phyloP scores from a whole-genome alignment of 2,329 filamentous ascomycete species.

The Rachicladosporium sp. region DNA sequence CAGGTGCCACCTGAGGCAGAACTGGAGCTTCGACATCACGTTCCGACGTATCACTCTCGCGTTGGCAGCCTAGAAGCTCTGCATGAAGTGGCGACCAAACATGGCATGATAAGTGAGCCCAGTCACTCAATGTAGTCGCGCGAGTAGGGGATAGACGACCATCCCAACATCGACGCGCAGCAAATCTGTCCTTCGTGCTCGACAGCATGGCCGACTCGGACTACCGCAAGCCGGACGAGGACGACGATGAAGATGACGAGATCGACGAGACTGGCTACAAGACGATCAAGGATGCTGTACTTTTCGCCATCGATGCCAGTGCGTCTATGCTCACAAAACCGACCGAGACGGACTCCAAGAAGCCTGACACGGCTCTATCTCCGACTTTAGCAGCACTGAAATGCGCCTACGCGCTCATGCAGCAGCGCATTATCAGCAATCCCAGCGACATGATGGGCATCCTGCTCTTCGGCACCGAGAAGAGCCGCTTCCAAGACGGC shows the following conservation, averaged over 20 bases:
- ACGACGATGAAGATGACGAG: constrained; percentile 57
- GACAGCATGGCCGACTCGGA: constrained; percentile 11
- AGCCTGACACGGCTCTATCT: constrained; percentile 59
- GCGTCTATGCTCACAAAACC: constrained; percentile 68
- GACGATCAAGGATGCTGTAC: constrained; percentile 89
- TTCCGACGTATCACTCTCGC: no score
- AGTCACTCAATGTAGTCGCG: no score
- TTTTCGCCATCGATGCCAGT: constrained; percentile 89
- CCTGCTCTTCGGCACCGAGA: constrained; percentile 76
- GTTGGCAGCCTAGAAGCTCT: no score
- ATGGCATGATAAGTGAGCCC: no score
- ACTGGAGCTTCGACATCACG: no score
- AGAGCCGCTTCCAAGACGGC: constrained; percentile 65
- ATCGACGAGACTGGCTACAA: constrained; percentile 68
- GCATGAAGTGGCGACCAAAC: no score
- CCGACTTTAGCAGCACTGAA: constrained; percentile 76
- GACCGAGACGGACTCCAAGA: constrained; percentile 54
- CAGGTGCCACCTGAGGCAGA: no score
- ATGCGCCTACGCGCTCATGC: constrained; percentile 90
- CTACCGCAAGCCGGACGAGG: constrained; percentile 30
- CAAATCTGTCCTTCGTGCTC: no score
- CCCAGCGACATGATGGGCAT: constrained; percentile 97
- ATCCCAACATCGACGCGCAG: no score
- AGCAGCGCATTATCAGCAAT: constrained; percentile 94
- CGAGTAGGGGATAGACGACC: no score